Evolutionary conservation across 1,284 basidiomycete species (phyloP).

Genomic region (Wolfiporia cocos): DNA sequence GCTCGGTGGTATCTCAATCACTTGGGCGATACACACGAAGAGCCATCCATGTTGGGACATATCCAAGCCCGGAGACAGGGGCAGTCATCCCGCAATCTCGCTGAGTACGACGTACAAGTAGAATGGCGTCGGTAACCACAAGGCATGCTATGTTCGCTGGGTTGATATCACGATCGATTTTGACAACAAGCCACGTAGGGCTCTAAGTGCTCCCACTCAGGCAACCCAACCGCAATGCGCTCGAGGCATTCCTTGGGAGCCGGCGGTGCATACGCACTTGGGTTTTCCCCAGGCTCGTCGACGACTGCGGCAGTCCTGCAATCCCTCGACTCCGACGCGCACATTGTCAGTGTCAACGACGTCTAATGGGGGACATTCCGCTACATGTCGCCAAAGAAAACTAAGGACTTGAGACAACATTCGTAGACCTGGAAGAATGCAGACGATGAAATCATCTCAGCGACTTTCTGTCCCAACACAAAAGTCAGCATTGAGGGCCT

Average conservation of each 20-base stretch:
- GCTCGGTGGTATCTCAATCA: no score
- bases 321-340: slow-evolving; percentile 68
- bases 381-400: slow-evolving; percentile 79
- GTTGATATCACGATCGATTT: no score
- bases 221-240: slow-evolving; percentile 85
- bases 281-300: slow-evolving; percentile 84
- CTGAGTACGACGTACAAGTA: slow-evolving; percentile 93
- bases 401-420: slow-evolving; percentile 74
- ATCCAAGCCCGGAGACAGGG: slow-evolving; percentile 70
- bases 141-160: slow-evolving; percentile 35
- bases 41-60: slow-evolving; percentile 86
- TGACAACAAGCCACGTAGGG: slow-evolving; percentile 38
- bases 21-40: no score
- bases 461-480: slow-evolving; percentile 71
- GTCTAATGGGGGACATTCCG: slow-evolving; percentile 92
- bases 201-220: slow-evolving; percentile 87
- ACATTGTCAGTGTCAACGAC: slow-evolving; percentile 85
- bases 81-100: slow-evolving; percentile 92
- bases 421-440: slow-evolving; percentile 79
- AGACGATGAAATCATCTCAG: slow-evolving; percentile 58
- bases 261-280: slow-evolving; percentile 68
- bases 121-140: slow-evolving; percentile 75
- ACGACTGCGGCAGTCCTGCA: slow-evolving; percentile 83
- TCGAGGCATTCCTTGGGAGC: slow-evolving; percentile 71
- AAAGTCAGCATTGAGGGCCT: slow-evolving; percentile 54